Percentiles rank a stretch among this genome's conserved stretches.
phyloP scores from a whole-genome alignment of 2,329 filamentous ascomycete species.

The Fusarium verticillioides region DNA sequence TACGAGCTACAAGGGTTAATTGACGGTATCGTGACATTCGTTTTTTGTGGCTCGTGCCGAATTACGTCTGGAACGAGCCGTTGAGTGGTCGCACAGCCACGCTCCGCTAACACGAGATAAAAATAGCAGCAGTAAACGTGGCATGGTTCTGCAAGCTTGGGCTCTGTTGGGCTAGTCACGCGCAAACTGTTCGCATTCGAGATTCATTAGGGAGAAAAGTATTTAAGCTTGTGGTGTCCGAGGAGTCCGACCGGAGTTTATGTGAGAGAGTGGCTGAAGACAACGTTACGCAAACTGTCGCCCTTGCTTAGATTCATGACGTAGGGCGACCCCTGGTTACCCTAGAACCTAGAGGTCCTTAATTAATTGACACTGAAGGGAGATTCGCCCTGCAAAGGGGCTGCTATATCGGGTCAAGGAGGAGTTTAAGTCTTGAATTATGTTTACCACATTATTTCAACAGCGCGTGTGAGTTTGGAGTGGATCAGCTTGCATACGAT shows the following conservation, averaged over 20 bases:
- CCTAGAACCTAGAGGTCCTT: not conserved
- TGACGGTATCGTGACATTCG: slow-evolving; percentile 3
- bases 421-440: not conserved
- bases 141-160: not conserved
- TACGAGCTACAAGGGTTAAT: not conserved
- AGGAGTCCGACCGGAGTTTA: not conserved
- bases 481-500: accelerated
- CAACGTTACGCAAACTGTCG: not conserved
- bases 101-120: slow-evolving; percentile 18
- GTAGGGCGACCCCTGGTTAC: not conserved
- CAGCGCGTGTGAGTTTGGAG: too few species aligned
- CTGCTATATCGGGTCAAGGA: accelerated
- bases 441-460: too few species aligned
- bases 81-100: not conserved
- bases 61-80: not conserved
- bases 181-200: accelerated
- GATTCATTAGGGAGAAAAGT: not conserved
- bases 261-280: not conserved
- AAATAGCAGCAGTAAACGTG: slow-evolving; percentile 4
- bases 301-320: not conserved
- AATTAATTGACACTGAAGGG: not conserved
- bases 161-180: not conserved
- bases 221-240: not conserved
- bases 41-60: not conserved
- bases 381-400: not conserved